phyloP scores from a whole-genome alignment of 129 eudicot genomes.

The Scalesia atractyloides region DNA sequence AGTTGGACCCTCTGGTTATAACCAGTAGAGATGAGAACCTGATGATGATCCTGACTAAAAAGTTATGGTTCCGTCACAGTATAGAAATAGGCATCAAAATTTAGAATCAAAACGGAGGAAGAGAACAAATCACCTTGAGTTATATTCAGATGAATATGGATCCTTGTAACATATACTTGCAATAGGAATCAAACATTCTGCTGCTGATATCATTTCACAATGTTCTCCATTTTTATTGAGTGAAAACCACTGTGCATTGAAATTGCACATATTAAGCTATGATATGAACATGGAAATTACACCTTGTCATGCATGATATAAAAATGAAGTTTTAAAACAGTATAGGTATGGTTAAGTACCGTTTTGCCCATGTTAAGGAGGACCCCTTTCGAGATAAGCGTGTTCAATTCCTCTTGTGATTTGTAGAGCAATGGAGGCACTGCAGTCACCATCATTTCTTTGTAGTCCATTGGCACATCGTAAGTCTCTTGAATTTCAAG shows the following conservation, averaged over 20 bases:
- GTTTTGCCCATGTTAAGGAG: constrained; percentile 5
- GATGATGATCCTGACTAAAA: no score
- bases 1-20: no score
- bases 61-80: no score
- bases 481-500: not conserved
- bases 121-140: not conserved
- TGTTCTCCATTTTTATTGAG: not conserved
- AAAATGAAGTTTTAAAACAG: no score
- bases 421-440: not conserved
- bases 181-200: not conserved
- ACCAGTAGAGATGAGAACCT: no score
- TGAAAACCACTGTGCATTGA: constrained; percentile 9
- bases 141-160: not conserved
- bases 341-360: not conserved
- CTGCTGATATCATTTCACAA: constrained; percentile 13
- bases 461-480: not conserved
- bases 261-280: no score
- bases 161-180: not conserved
- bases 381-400: not conserved
- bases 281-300: no score
- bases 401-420: constrained; percentile 2
- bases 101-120: no score
- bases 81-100: no score
- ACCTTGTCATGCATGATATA: no score
- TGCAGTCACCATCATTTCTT: not conserved